These are phyloP conservation scores for Lecanicillium sp. DNA, from an alignment of 2,329 filamentous ascomycete species.

Conservation along the genomic window DNA sequence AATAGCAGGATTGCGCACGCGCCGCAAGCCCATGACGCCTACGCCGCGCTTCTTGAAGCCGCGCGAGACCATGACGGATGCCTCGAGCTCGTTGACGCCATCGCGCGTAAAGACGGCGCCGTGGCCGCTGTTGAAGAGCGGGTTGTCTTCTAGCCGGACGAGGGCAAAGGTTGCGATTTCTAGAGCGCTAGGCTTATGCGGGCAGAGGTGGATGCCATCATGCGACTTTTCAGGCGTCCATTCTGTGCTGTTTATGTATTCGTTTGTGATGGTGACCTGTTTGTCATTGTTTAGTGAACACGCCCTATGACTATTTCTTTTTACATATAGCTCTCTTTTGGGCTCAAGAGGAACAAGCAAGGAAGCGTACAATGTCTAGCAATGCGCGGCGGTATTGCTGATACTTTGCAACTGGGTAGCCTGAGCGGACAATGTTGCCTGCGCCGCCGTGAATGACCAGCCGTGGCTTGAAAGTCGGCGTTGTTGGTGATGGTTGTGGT, in stretches of 20 bases:
- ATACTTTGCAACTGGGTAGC: conserved; percentile 50
- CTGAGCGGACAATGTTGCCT: conserved; percentile 55
- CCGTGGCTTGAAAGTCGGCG: conserved; percentile 35
- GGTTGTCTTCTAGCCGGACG: conserved; percentile 65
- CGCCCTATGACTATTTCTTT: background rate
- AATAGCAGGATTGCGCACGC: conserved; percentile 71
- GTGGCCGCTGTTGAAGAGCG: conserved; percentile 75
- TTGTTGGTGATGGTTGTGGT: conserved; percentile 1
- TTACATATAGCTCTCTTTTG: too few relatives aligned
- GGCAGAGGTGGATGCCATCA: conserved; percentile 4
- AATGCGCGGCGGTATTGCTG: conserved; percentile 51
- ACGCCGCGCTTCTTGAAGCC: conserved; percentile 68
- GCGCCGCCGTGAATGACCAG: conserved; percentile 64
- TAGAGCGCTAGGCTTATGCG: conserved; percentile 48
- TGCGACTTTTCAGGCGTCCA: background rate
- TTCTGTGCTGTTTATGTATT: conserved; percentile 34
- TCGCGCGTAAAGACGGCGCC: conserved; percentile 82
- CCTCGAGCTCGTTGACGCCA: conserved; percentile 79
- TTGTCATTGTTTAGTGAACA: background rate
- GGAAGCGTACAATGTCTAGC: conserved; percentile 44
- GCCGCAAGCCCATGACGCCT: conserved; percentile 63
- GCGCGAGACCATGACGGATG: conserved; percentile 74
- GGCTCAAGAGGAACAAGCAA: too few relatives aligned
- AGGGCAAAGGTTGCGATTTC: conserved; percentile 71
- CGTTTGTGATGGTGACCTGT: conserved; percentile 35